phyloP scores from a whole-genome alignment of 2,329 filamentous ascomycete species.

The Colletotrichum chlorophyti region DNA sequence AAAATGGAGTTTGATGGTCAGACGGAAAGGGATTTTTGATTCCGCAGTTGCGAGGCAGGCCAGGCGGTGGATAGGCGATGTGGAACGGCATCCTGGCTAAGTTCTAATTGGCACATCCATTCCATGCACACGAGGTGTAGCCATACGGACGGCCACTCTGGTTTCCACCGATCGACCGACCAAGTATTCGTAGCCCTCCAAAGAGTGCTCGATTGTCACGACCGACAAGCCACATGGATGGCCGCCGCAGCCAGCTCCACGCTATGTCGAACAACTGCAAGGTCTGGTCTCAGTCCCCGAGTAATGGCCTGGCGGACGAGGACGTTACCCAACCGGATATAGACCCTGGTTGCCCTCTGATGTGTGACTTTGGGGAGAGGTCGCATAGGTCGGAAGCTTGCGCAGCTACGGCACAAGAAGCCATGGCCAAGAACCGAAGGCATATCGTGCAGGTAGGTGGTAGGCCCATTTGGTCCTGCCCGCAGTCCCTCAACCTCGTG shows the following conservation, averaged over 20 bases:
- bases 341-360: too few species aligned
- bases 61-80: background rate
- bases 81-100: background rate
- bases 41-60: background rate
- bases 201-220: background rate
- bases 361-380: too few species aligned
- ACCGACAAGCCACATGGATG: slow-evolving; percentile 20
- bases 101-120: background rate
- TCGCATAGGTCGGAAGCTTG: too few species aligned
- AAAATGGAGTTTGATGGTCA: slow-evolving; percentile 9
- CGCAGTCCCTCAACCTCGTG: too few species aligned
- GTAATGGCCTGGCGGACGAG: background rate
- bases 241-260: slow-evolving; percentile 11
- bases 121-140: too few species aligned
- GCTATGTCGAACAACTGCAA: background rate
- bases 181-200: background rate
- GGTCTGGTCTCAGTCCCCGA: background rate
- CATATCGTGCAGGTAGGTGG: background rate
- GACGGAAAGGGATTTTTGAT: slow-evolving; percentile 6
- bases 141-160: background rate
- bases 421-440: background rate
- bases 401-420: background rate
- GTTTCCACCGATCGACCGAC: slow-evolving; percentile 9
- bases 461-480: background rate
- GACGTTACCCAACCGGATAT: background rate